Evolutionary conservation across 148 eudicot genomes (phyloP), one percentile per base, ranked within the genome.

Genomic region (Chenopodium berlandieri): DNA sequence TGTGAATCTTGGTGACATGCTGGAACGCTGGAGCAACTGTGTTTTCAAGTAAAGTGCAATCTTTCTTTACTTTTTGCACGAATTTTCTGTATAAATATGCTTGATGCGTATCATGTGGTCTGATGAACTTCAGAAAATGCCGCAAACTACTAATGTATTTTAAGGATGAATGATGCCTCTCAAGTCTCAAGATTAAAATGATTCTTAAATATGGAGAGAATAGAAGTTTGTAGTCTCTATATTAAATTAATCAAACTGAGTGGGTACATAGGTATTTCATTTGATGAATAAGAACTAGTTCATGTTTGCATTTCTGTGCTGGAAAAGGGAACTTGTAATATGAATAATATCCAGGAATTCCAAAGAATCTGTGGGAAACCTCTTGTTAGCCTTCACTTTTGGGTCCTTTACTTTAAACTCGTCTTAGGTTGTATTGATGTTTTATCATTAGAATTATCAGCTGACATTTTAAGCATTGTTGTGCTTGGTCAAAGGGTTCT

Each of bases 1-100:
- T 79, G 98, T 95, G 81, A 95, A 95, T 86, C 86, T 95, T 75
- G 99, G 93, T 86, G 99, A 95, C 88, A 90, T 95, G 99, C 88
- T 95, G 75, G 99, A 95, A 90, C 97, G 94, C 60, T 95, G 97
- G 98, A 94, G 99, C 93, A 95, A 95, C 79, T 83, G 93, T 85
- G 84, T 88, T 86, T 95, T 95, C 90, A 94, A 94, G 98, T 95
- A 89, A 82, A 85, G 65, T 74, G 64, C 81, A 31, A 78, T 6
- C 76, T 77, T 25, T 56, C 30, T 58, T 47, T 79, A 22, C 23
- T 44, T 62, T 40, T 77, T 8, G 7, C 7, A 37, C 37, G 65
- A 13, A 31, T 76, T 63, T 71, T 48, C n/a, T 63, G 77, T 58
- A 16, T 9, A 60, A 56, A 23, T 22, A 58, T 68, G 50, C 56